Base-by-base conservation (phyloP, 495 filamentous ascomycete genomes). In the Podospora conica region DNA sequence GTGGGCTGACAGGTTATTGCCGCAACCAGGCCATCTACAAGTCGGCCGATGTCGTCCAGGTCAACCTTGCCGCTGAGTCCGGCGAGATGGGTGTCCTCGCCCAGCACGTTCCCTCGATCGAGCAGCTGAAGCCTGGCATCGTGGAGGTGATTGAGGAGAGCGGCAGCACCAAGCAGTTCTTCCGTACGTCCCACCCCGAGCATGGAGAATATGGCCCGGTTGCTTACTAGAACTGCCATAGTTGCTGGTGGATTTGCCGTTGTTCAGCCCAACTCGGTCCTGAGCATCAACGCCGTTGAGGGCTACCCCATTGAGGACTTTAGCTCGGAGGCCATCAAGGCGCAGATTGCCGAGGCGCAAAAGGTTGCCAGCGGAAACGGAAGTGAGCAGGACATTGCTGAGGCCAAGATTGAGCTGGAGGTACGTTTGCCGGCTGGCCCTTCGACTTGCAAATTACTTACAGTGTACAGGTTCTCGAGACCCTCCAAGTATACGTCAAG, bases 81-180 rank as follows among this genome's bases (percentile, higher is more conserved):
- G 95, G 95, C 74, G 96, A 97, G 73, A 99, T 99, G 95, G 95
- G 95, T 89, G 86, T 99, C 69, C 90, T 99, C 72, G 95, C 95
- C 78, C 93, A 94, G 84, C 95, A 99, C 87, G 96, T 99, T 70
- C 94, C 95, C 56, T 93, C 95, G 59, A 97, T 99, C 73, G 95
- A 99, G 85, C 95, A 99, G 85, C 85, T 99, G 77, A 96, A 93
- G 85, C 93, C 95, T 60, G 95, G 95, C 72, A 80, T 98, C 67
- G 85, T 99, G 69, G 95, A 98, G 82, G 83, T 99, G 71, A 87
- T 98, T 71, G 95, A 98, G 84, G 95, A 99, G 86, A 86, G 83
- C 73, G 90, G 91, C 75, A 74, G 73, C 75, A 96, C 79, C 91
- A 97, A 98, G 88, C 91, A 95, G 79, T 98, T 92, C 83, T 99